These are phyloP conservation scores for Apiospora malaysiana DNA, from an alignment of 2,329 filamentous ascomycete species.

Conservation along the genomic window DNA sequence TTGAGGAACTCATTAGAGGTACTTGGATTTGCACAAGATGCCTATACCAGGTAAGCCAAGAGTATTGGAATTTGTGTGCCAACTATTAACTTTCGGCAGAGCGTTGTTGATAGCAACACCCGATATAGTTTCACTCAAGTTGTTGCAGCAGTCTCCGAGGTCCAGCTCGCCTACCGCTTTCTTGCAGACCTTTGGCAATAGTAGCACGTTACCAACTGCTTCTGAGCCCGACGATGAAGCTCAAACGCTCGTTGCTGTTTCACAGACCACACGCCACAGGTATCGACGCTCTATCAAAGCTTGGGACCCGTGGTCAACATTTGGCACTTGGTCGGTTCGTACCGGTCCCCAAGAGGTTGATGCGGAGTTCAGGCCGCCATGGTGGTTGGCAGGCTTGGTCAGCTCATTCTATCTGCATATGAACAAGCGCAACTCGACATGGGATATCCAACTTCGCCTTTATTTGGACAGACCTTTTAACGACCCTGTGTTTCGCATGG, in stretches of 20 bases:
- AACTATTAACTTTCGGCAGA: not conserved
- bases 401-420: not conserved
- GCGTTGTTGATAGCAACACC: not conserved
- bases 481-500: not conserved
- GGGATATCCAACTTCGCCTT: not conserved
- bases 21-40: conserved; percentile 30
- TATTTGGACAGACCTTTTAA: not conserved
- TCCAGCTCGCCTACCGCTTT: no score
- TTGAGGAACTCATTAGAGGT: conserved; percentile 31
- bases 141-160: not conserved
- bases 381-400: not conserved
- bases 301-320: not conserved
- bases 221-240: not conserved
- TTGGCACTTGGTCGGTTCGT: not conserved
- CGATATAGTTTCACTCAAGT: not conserved
- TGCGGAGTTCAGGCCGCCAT: not conserved
- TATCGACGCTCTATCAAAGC: not conserved
- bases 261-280: not conserved
- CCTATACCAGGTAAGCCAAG: conserved; percentile 33
- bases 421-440: not conserved
- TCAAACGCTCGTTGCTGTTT: not conserved
- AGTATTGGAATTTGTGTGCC: no score
- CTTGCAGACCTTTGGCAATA: not conserved
- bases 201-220: no score
- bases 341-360: not conserved